Conservation (phyloP, 2,329 filamentous ascomycete species). For the Fusarium tjaetaba region DNA sequence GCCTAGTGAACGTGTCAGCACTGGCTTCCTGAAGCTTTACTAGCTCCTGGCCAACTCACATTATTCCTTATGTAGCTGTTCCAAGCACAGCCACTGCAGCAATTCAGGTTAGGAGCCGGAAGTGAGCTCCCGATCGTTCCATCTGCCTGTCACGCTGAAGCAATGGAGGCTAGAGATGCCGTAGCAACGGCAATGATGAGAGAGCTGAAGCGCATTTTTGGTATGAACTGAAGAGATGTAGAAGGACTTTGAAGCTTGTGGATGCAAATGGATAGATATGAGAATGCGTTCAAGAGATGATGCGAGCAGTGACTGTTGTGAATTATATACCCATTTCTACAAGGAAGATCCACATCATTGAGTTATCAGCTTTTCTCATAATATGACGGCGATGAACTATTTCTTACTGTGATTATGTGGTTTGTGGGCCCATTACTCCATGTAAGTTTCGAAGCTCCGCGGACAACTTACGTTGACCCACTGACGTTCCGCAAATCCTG, state of each 20-base stretch:
- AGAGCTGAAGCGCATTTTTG: neutral
- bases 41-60: fast-evolving
- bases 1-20: fast-evolving
- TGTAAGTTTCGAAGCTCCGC: neutral
- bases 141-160: neutral
- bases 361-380: fast-evolving
- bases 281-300: neutral
- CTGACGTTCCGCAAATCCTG: neutral
- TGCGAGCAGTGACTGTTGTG: too few species aligned
- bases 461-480: neutral
- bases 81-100: neutral
- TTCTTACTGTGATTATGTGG: too few species aligned
- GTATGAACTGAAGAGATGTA: neutral
- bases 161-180: neutral
- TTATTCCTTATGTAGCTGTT: neutral
- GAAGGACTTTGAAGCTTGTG: neutral
- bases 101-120: neutral
- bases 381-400: neutral
- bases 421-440: neutral
- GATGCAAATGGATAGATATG: neutral
- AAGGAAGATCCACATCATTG: neutral
- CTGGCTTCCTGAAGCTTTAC: fast-evolving
- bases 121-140: neutral
- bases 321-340: neutral
- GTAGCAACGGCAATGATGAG: neutral